Evolutionary conservation across 352 stramenopile genomes (phyloP).

Genomic region (Blastocystis sp.): DNA sequence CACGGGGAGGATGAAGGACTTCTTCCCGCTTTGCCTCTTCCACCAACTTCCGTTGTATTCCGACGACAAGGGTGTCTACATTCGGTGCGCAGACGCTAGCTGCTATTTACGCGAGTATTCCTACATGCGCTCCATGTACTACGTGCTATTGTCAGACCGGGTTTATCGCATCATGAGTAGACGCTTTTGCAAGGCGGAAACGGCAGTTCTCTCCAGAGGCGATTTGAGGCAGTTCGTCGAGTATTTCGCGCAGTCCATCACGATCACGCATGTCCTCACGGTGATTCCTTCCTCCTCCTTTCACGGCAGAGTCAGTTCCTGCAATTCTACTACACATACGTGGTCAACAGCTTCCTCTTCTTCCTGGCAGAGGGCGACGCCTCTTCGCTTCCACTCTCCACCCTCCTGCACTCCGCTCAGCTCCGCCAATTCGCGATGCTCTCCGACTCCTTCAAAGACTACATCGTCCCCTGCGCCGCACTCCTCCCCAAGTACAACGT

Average conservation of each 20-base stretch:
- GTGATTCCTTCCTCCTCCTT: not conserved
- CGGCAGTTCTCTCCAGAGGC: not conserved
- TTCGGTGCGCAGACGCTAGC: not conserved
- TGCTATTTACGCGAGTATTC: slow-evolving; percentile 39
- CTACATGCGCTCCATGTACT: slow-evolving; percentile 17
- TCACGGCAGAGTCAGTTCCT: slow-evolving; percentile 40
- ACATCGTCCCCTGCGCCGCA: not conserved
- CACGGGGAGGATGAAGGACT: not conserved
- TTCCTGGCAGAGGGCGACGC: not conserved
- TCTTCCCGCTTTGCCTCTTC: slow-evolving; percentile 1
- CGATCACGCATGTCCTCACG: slow-evolving; percentile 23
- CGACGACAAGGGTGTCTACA: not conserved
- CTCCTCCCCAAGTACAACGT: not conserved
- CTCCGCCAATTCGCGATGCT: slow-evolving; percentile 2
- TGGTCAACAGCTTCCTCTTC: slow-evolving; percentile 20
- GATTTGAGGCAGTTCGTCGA: slow-evolving; percentile 36
- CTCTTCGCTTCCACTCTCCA: not conserved
- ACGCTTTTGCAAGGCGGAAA: slow-evolving; percentile 1
- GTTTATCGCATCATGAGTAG: not conserved
- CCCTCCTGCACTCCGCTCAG: not conserved
- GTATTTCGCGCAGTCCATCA: not conserved
- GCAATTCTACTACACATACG: slow-evolving; percentile 38
- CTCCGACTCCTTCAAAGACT: not conserved
- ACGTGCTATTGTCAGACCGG: not conserved
- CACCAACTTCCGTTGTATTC: slow-evolving; percentile 31